phyloP scores from a whole-genome alignment of 1,284 basidiomycete species.

The Entoloma clypeatum region DNA sequence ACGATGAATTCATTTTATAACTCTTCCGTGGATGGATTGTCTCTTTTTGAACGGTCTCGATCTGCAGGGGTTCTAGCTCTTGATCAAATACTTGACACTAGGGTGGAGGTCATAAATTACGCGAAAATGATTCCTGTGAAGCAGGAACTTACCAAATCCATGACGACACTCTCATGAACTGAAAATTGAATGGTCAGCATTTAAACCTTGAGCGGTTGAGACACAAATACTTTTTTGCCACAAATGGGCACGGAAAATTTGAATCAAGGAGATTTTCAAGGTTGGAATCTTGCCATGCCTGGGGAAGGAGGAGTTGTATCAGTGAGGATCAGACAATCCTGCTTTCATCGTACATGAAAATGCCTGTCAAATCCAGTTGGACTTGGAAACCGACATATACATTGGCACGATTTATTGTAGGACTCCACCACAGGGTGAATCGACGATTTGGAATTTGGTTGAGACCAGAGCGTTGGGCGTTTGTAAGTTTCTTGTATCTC shows the following conservation, averaged over 20 bases:
- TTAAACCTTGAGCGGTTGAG: slow-evolving; percentile 1
- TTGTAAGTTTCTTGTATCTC: slow-evolving; percentile 95
- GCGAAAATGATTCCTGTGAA: background rate
- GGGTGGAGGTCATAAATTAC: slow-evolving; percentile 5
- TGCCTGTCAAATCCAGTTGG: slow-evolving; percentile 94
- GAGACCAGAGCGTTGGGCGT: slow-evolving; percentile 93
- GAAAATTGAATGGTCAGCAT: slow-evolving; percentile 13
- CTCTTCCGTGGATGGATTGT: slow-evolving; percentile 99
- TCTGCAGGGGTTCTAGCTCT: slow-evolving; percentile 96
- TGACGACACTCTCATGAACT: slow-evolving; percentile 90
- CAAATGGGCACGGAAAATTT: slow-evolving; percentile 99
- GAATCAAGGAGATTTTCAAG: slow-evolving; percentile 96
- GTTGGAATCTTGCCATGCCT: slow-evolving; percentile 99
- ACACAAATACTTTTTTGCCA: slow-evolving; percentile 86
- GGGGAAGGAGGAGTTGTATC: slow-evolving; percentile 29
- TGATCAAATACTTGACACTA: slow-evolving; percentile 98
- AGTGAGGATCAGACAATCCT: background rate
- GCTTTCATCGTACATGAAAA: slow-evolving; percentile 63
- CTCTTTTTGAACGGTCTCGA: slow-evolving; percentile 99
- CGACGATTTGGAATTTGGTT: slow-evolving; percentile 99
- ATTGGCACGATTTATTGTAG: slow-evolving; percentile 96
- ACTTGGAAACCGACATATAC: slow-evolving; percentile 99
- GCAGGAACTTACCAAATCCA: slow-evolving; percentile 77
- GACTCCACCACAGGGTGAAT: slow-evolving; percentile 99
- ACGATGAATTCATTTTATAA: slow-evolving; percentile 99